Evolutionary conservation across 768 basidiomycete genomes (phyloP), one percentile per base, ranked within the genome.

Genomic region (Glaciozyma martinii): DNA sequence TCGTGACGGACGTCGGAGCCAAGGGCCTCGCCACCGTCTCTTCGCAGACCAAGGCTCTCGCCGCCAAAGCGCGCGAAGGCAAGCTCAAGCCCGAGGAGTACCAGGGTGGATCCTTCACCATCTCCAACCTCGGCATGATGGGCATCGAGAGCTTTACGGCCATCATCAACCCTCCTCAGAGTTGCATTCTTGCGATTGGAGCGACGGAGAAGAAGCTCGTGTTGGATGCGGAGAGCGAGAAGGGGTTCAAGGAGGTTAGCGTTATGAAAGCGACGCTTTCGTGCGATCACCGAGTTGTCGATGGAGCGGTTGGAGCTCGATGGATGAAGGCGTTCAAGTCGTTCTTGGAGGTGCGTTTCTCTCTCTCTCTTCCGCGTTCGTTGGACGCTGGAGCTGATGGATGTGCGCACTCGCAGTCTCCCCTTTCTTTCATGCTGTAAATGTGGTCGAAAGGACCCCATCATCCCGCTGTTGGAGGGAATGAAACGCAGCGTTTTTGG

Each of bases 91-190:
- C 94, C 30, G 81, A 87, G 61, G 94, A 99, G 77, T 99, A 98
- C 80, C 94, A 99, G 85, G 95, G 95, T 61, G 95, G 95, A 56
- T 89, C 93, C 18, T 98, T 99, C 80, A 98, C 95, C 52, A 90
- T 99, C 76, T 99, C 95, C 65, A 99, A 99, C 80, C 82, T 99
- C 62, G 95, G 95, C 78, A 99, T 99, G 95, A 95, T 82, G 75
- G 93, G 88, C 67, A 84, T 97, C 74, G 73, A 76, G 66, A 83
- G 85, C 61, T 99, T 99, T 78, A 97, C 93, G 19, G 95, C 95
- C 55, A 98, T 99, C 80, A 94, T 99, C 83, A 99, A 99, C 82
- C 85, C 88, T 19, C 95, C 95, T 30, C 95, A 98, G 78, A 89
- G 90, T 55, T 97, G 93, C 79, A 99, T 98, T 74, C 86, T 99